Base-by-base conservation (phyloP, 352 stramenopile genomes). In the Elongisporangium prolatum region DNA sequence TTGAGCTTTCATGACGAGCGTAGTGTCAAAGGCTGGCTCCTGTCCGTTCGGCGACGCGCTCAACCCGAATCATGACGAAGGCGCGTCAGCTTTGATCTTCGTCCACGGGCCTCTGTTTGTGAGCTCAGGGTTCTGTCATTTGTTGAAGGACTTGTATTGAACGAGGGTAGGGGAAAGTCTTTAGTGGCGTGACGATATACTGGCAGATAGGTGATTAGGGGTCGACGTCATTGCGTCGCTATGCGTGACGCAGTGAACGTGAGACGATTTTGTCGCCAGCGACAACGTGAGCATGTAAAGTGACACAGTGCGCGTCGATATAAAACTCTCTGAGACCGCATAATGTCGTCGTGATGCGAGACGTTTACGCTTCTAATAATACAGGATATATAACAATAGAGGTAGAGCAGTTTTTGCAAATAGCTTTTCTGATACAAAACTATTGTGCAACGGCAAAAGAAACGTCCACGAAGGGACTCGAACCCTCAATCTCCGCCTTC, bases 401-500 rank as follows among this genome's bases (percentile, higher is more conserved):
- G 34, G 34, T 44, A 44, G 10, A 44, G 4, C 34, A 44, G 49
- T 37, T 56, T 52, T 10, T 59, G 37, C 38, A 37, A 57, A 57
- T 22, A 48, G 25, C 52, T 48, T 49, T 57, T 48, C 1, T 34
- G 24, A 7, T 34, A 34, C 24, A 34, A 34, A 34, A 34, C 4
- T 2, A 16, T 2, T 17, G 34, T 16, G 11, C 10, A 3, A 11
- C 2, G 34, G 34, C 1, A 53, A 60, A 60, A 47, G 62, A 67
- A 74, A 69, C 56, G 5, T 69, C 84, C 76, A 86, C 76, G 76
- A 72, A 74, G 76, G 76, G 73, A 84, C 73, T 86, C 76, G 76
- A 86, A 86, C 76, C 75, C 76, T 71, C 73, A 86, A 86, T 86
- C 73, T 86, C 74, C 80, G 76, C 71, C 76, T 86, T 86, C 83